Evolutionary conservation across 2,329 filamentous ascomycete species (phyloP), one percentile per base, ranked within the genome.

Genomic region (Ophiostoma novo-ulmi): DNA sequence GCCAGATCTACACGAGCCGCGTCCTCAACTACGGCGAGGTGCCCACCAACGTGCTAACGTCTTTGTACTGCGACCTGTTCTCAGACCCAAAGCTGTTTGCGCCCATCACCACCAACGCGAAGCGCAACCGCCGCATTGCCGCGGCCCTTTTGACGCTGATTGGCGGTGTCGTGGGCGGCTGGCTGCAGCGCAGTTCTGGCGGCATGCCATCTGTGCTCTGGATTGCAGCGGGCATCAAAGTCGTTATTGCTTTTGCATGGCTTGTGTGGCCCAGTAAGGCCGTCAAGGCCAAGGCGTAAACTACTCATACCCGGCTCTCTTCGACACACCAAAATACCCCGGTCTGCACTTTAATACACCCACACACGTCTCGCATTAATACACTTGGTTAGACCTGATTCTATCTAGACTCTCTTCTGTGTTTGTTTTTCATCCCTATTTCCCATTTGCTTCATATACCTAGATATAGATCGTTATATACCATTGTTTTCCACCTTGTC

Each of bases 221-320:
- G 88, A 81, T 84, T n/a, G 87, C 86, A 0, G 82, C 85, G 0
- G 78, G 74, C 0, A 75, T 90, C 66, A 91, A 91, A 79, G 74
- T 84, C 1, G 55, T 79, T 1, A 86, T 89, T 72, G 81, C 87
- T 0, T 31, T 85, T 1, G 79, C 84, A 0, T 91, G 89, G 89
- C 78, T 87, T 20, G 74, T 85, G 1, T 91, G 89, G 89, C 86
- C 83, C 4, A 81, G 68, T 70, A 72, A 65, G 35, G 61, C 63
- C 65, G 61, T 58, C 66, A 65, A 20, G 14, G 52, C 52, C 22
- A 65, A 66, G 38, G 41, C 26, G 20, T 67, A 44, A 13, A 3
- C 1, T 22, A 10, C 13, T 26, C 20, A 7, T 63, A 31, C 6
- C n/a, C n/a, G 6, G 11, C 55, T 14, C 22, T 20, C 41, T 48